Percentiles rank a stretch among this genome's conserved stretches.
phyloP scores from a whole-genome alignment of 179 eudicot species.

The Sideroxylon spinosum region DNA sequence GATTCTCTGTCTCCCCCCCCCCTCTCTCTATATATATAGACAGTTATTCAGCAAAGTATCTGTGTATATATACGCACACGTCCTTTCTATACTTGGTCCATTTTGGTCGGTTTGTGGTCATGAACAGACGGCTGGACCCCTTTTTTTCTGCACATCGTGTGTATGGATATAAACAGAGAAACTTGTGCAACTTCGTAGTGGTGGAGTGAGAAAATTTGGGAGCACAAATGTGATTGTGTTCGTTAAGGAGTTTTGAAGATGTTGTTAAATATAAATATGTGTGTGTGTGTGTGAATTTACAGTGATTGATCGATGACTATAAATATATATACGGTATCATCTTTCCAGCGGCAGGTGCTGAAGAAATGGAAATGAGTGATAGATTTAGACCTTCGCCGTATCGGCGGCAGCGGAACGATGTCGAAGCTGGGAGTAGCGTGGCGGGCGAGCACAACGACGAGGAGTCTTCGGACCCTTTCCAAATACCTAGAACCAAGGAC shows the following conservation, averaged over 20 bases:
- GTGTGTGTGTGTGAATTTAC: neutral
- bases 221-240: neutral
- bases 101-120: neutral
- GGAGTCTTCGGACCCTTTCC: constrained; percentile 18
- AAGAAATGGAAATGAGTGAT: neutral
- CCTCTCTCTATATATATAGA: neutral
- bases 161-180: neutral
- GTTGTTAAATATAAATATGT: neutral
- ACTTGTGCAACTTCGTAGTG: neutral
- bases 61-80: too few relatives aligned
- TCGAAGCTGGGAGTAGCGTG: too few relatives aligned
- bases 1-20: too few relatives aligned
- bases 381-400: too few relatives aligned
- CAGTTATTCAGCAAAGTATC: neutral
- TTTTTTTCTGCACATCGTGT: neutral
- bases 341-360: neutral
- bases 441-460: too few relatives aligned
- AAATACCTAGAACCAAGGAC: constrained; percentile 46
- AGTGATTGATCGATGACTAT: neutral
- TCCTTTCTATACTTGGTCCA: neutral
- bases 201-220: neutral
- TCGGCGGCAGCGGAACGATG: too few relatives aligned
- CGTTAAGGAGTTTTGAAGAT: neutral
- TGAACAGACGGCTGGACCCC: neutral
- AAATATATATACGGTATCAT: too few relatives aligned